phyloP scores from a whole-genome alignment of 495 filamentous ascomycete genomes.

The Mytilinidion resinicola region DNA sequence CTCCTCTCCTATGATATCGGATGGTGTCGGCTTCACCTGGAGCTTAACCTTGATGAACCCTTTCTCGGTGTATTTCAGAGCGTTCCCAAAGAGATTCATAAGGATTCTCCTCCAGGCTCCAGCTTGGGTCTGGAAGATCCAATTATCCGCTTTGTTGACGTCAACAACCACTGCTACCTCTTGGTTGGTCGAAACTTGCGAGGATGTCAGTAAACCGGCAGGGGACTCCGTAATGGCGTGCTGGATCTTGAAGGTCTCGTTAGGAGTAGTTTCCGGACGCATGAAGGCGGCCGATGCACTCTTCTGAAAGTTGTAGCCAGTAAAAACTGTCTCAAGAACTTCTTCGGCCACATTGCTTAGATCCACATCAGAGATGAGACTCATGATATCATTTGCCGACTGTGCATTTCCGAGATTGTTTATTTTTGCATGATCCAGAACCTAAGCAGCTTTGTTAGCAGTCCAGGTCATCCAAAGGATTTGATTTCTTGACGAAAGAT shows the following conservation, averaged over 20 bases:
- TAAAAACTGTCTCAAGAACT: constrained; percentile 53
- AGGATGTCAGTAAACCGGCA: too few species aligned
- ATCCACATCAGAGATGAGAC: constrained; percentile 28
- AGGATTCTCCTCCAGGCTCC: constrained; percentile 68
- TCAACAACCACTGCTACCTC: constrained; percentile 58
- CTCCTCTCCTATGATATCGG: constrained; percentile 8
- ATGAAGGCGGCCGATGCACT: constrained; percentile 7
- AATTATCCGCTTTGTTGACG: constrained; percentile 51
- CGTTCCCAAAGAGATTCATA: constrained; percentile 79
- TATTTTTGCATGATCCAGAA: constrained; percentile 64
- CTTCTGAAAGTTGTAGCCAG: constrained; percentile 43
- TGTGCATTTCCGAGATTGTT: constrained; percentile 39
- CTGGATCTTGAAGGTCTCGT: constrained; percentile 1
- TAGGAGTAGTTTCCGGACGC: constrained; percentile 14
- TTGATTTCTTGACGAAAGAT: neutral
- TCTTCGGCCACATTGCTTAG: constrained; percentile 52
- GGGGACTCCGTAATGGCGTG: too few species aligned
- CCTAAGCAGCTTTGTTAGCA: constrained; percentile 15
- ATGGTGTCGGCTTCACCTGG: constrained; percentile 38
- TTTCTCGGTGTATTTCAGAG: constrained; percentile 54
- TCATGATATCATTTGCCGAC: constrained; percentile 27
- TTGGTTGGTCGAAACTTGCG: constrained; percentile 5
- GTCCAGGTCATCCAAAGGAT: neutral
- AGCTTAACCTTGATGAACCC: constrained; percentile 61
- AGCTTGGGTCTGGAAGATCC: constrained; percentile 61